Conservation (phyloP, 257 asterid species). For the Striga asiatica region DNA sequence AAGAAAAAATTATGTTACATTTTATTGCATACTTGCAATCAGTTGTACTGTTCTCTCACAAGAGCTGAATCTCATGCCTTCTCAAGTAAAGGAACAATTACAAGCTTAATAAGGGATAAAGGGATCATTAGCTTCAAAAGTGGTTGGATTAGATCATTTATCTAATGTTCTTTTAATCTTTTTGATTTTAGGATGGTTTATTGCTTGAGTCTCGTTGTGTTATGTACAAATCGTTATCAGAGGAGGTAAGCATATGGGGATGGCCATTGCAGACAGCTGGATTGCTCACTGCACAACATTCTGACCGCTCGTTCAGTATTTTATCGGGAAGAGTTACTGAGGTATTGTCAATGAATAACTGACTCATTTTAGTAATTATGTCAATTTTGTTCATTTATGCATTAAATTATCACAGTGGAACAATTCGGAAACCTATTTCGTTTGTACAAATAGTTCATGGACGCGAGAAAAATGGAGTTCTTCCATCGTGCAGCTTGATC, state of each 20-base stretch:
- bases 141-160: too few species aligned
- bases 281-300: constrained; percentile 51
- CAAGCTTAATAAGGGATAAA: too few species aligned
- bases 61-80: too few species aligned
- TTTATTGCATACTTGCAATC: too few species aligned
- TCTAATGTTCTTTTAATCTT: too few species aligned
- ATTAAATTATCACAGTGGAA: constrained; percentile 44
- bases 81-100: too few species aligned
- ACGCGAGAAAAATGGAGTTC: constrained; percentile 56
- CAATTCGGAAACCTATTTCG: constrained; percentile 25
- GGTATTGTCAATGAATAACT: constrained; percentile 28
- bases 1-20: too few species aligned
- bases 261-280: constrained; percentile 92
- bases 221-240: constrained; percentile 41
- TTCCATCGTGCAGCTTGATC: constrained; percentile 61
- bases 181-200: constrained; percentile 54
- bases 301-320: constrained; percentile 43
- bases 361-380: neutral
- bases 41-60: too few species aligned
- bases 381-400: neutral
- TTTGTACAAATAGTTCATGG: constrained; percentile 50
- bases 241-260: constrained; percentile 85
- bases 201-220: constrained; percentile 47
- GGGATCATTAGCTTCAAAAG: too few species aligned
- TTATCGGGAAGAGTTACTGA: constrained; percentile 64